Evolutionary conservation across 441 rosid species (phyloP).

Genomic region (Metrosideros polymorpha): DNA sequence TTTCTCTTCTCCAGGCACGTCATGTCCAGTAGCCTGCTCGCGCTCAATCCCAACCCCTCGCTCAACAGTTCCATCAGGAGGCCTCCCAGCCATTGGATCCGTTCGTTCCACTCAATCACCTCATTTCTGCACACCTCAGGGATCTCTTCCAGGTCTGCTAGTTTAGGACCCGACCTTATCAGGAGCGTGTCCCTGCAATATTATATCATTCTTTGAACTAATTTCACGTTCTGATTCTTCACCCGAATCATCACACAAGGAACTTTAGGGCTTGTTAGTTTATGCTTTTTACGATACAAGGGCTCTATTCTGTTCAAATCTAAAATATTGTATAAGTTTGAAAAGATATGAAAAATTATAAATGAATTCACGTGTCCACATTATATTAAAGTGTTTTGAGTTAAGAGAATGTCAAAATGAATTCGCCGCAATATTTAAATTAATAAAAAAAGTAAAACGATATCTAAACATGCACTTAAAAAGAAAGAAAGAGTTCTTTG

Average conservation of each 20-base stretch:
- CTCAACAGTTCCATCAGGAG: constrained; percentile 24
- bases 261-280: too few species aligned
- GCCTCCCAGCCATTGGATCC: constrained; percentile 18
- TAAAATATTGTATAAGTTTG: too few species aligned
- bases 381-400: neutral
- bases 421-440: neutral
- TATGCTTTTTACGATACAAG: too few species aligned
- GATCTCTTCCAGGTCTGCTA: constrained; percentile 11
- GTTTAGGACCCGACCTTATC: constrained; percentile 17
- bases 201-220: too few species aligned
- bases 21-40: constrained; percentile 17
- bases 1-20: constrained; percentile 21
- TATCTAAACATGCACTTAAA: neutral
- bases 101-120: constrained; percentile 25
- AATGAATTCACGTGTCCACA: neutral
- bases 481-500: neutral
- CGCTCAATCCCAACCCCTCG: constrained; percentile 32
- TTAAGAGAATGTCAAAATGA: neutral
- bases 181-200: constrained; percentile 39
- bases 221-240: too few species aligned
- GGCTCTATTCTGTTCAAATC: too few species aligned
- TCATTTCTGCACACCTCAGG: constrained; percentile 34
- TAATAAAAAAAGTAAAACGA: neutral
- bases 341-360: neutral
- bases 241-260: too few species aligned